Percentiles rank a stretch among this genome's conserved stretches.
phyloP scores from a whole-genome alignment of 169 alveolate species.

The Plasmodium coatneyi region DNA sequence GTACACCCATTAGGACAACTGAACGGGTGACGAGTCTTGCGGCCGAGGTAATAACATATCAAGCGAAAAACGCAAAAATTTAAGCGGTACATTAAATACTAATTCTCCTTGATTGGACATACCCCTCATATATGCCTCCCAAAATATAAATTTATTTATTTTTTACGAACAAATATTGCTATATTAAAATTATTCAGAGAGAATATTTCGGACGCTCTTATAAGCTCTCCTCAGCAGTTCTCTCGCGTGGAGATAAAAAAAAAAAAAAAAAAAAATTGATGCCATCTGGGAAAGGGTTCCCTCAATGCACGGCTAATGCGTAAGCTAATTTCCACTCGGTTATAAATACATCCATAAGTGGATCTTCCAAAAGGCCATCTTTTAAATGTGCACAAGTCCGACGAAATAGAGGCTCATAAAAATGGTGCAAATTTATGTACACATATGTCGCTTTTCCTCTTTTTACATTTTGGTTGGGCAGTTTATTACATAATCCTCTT shows the following conservation, averaged over 20 bases:
- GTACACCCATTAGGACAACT: not conserved
- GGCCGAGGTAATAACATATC: not conserved
- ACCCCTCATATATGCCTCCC: not conserved
- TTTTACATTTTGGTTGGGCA: not conserved
- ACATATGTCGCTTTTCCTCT: not conserved
- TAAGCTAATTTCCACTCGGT: not conserved
- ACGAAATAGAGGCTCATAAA: not conserved
- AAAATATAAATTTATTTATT: not conserved
- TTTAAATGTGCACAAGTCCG: not conserved
- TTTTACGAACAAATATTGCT: not conserved
- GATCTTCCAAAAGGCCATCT: not conserved
- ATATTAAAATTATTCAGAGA: not conserved
- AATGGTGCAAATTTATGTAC: not conserved
- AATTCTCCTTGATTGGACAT: not conserved
- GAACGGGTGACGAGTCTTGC: not conserved
- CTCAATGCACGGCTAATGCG: not conserved
- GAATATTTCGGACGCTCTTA: not conserved
- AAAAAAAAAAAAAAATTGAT: not conserved
- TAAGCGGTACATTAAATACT: not conserved
- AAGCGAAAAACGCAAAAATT: not conserved
- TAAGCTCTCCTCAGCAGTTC: not conserved
- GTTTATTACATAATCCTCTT: not conserved
- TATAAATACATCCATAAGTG: not conserved
- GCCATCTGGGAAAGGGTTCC: not conserved
- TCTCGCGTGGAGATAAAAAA: slow-evolving; percentile 5